phyloP scores from a whole-genome alignment of 768 basidiomycete species.

The Suillus weaverae region DNA sequence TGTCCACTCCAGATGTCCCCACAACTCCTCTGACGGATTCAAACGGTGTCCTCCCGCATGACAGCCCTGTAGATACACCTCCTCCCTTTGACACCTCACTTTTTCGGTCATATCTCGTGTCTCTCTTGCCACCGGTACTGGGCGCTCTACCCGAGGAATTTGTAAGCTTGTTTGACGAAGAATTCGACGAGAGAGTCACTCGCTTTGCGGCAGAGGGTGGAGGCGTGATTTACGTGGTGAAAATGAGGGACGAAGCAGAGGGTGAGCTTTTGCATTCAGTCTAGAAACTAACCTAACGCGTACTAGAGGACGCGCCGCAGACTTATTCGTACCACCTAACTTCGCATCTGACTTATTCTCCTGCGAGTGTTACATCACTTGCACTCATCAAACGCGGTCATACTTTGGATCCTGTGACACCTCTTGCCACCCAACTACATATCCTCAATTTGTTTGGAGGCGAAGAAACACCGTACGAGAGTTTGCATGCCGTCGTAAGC shows the following conservation, averaged over 20 bases:
- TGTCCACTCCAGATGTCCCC: conserved; percentile 16
- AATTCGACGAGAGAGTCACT: conserved; percentile 72
- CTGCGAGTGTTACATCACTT: conserved; percentile 79
- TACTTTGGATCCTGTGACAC: conserved; percentile 74
- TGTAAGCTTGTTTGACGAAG: conserved; percentile 65
- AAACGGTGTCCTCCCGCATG: conserved; percentile 26
- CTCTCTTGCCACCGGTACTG: conserved; percentile 79
- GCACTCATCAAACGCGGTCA: conserved; percentile 93
- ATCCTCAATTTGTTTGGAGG: conserved; percentile 90
- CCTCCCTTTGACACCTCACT: conserved; percentile 63
- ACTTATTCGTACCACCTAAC: conserved; percentile 68
- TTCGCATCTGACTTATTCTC: conserved; percentile 74
- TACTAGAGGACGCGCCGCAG: conserved; percentile 63
- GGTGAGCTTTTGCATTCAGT: conserved; percentile 44
- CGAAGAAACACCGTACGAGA: conserved; percentile 91
- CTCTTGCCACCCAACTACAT: conserved; percentile 85
- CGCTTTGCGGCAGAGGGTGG: conserved; percentile 77
- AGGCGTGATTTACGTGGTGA: conserved; percentile 80
- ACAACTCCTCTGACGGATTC: conserved; percentile 31
- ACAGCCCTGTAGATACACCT: conserved; percentile 39
- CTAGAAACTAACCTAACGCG: conserved; percentile 12
- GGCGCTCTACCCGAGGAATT: conserved; percentile 69
- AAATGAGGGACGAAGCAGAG: conserved; percentile 72
- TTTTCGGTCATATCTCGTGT: conserved; percentile 69
- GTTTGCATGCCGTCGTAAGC: conserved; percentile 92